These are phyloP conservation scores for Candida maesae DNA, from an alignment of 805 yeast species.

Conservation along the genomic window DNA sequence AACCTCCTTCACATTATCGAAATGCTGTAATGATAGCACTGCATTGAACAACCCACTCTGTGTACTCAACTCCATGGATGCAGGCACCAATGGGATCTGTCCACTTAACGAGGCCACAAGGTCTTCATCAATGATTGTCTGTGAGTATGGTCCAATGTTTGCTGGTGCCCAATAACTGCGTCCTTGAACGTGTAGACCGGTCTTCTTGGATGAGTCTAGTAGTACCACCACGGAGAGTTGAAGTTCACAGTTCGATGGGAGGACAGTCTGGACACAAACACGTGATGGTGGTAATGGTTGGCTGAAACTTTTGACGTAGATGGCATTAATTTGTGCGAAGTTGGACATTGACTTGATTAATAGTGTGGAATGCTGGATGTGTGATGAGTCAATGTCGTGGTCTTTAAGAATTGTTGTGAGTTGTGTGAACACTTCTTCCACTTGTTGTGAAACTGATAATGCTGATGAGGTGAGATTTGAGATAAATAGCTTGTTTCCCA, in stretches of 20 bases:
- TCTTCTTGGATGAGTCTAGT: constrained; percentile 34
- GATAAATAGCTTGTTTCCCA: constrained; percentile 35
- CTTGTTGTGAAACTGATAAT: constrained; percentile 39
- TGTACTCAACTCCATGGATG: constrained; percentile 49
- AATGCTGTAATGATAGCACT: constrained; percentile 68
- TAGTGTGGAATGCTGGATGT: constrained; percentile 58
- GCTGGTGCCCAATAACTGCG: constrained; percentile 98
- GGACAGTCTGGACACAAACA: constrained; percentile 66
- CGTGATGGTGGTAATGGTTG: constrained; percentile 82
- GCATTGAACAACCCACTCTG: constrained; percentile 33
- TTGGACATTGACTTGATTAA: constrained; percentile 59
- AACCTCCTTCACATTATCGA: constrained; percentile 56
- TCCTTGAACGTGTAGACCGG: constrained; percentile 87
- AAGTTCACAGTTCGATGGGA: constrained; percentile 37
- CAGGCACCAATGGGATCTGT: constrained; percentile 83
- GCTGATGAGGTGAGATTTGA: constrained; percentile 37
- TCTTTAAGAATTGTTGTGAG: constrained; percentile 33
- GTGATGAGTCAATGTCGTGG: constrained; percentile 34
- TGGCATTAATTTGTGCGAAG: constrained; percentile 57
- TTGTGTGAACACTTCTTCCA: constrained; percentile 44
- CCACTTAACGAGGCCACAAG: constrained; percentile 73
- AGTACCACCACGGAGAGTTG: constrained; percentile 62
- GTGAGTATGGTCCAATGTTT: constrained; percentile 97
- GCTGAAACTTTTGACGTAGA: constrained; percentile 55
- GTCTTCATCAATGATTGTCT: constrained; percentile 52